Evolutionary conservation across 306 rosid genomes (phyloP).

Genomic region (Medicago arabica): DNA sequence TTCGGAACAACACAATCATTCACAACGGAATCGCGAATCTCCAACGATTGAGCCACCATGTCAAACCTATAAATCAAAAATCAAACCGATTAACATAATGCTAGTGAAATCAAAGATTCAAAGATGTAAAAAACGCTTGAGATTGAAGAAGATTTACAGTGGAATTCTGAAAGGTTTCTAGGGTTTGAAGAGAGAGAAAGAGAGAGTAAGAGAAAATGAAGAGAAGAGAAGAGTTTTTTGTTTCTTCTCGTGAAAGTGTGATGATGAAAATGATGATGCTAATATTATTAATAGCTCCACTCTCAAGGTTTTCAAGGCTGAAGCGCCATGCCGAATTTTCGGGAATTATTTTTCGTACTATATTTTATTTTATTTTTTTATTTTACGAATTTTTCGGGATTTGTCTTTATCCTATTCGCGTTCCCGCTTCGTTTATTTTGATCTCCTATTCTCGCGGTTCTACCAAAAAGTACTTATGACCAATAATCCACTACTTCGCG

Average conservation of each 20-base stretch:
- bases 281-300: slow-evolving; percentile 16
- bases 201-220: background rate
- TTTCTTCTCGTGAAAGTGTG: background rate
- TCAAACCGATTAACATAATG: background rate
- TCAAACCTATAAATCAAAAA: background rate
- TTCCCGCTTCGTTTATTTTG: slow-evolving; percentile 42
- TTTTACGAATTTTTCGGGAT: background rate
- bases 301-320: background rate
- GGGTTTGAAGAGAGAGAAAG: slow-evolving; percentile 44
- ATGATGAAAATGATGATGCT: background rate
- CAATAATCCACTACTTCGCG: too few relatives aligned
- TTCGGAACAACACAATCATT: slow-evolving; percentile 30
- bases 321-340: background rate
- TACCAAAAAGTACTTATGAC: background rate
- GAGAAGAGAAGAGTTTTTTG: background rate
- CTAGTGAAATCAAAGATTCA: background rate
- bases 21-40: slow-evolving; percentile 40
- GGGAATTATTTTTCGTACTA: background rate
- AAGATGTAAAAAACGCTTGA: background rate
- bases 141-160: background rate
- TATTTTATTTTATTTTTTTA: background rate
- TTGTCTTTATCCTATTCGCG: background rate
- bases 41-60: slow-evolving; percentile 59
- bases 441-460: slow-evolving; percentile 31
- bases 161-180: slow-evolving; percentile 24